Evolutionary conservation across 78 protist genomes (phyloP), one percentile per base, ranked within the genome.

Genomic region (Paratrimastix pyriformis): DNA sequence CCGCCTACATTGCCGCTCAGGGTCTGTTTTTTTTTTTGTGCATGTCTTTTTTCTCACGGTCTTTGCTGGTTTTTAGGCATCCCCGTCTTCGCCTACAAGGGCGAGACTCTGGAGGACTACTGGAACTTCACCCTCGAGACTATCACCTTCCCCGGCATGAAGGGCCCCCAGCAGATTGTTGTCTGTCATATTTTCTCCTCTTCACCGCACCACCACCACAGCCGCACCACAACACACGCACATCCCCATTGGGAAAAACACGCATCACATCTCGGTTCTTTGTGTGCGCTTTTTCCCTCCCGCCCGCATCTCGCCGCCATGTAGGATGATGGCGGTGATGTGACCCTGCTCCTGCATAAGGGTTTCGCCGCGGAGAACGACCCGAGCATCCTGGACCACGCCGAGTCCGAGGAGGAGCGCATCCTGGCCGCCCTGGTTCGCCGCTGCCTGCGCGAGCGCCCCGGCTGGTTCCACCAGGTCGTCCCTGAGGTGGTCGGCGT

Each of bases 251-350:
- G n/a, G n/a, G n/a, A n/a, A n/a, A n/a, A n/a, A n/a, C n/a, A n/a
- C n/a, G n/a, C n/a, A n/a, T n/a, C n/a, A n/a, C n/a, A n/a, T n/a
- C n/a, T n/a, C n/a, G n/a, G n/a, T n/a, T n/a, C n/a, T n/a, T n/a
- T n/a, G n/a, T n/a, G n/a, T n/a, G n/a, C n/a, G n/a, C n/a, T n/a
- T n/a, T n/a, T n/a, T n/a, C n/a, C n/a, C n/a, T n/a, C n/a, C n/a
- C n/a, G n/a, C n/a, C n/a, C n/a, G n/a, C n/a, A n/a, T n/a, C n/a
- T n/a, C n/a, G n/a, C n/a, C n/a, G n/a, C n/a, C n/a, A n/a, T n/a
- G n/a, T n/a, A n/a, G n/a, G 99, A 96, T 74, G 99, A 97, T 74
- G 99, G 99, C 21, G 99, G 99, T 73, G 99, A 97, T 70, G 82
- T 85, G 30, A 97, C 99, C 84, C 86, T 86, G 83, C 74, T 93